Evolutionary conservation across 306 rosid genomes (phyloP), one percentile per base, ranked within the genome.

Genomic region (Inga laurina): DNA sequence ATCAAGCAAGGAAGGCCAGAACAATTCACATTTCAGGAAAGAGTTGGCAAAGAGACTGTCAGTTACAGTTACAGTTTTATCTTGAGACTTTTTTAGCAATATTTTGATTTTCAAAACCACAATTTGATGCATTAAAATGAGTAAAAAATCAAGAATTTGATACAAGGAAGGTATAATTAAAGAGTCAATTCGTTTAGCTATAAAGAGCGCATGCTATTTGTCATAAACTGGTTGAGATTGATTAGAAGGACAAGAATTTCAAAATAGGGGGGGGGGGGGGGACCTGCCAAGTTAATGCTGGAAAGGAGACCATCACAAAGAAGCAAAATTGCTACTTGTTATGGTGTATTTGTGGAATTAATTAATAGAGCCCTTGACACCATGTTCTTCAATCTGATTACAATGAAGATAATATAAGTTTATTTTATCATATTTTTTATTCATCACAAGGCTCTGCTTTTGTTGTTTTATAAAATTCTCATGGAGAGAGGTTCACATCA

Each of bases 1-100:
- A 54, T 82, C 64, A 66, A 54, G 21, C 70, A 45, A 75, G 64
- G 43, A 78, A 56, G 32, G 71, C 74, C 78, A 79, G 41, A 80
- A 66, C 52, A 61, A 18, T 61, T 78, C 27, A 48, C 59, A 72
- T 74, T 65, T 51, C 22, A 54, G 39, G 32, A 21, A 82, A 66
- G 45, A 82, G 80, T 75, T n/a, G 43, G 61, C 57, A n/a, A 54
- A 54, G 59, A n/a, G 18, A 75, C 19, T 79, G 18, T 12, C 66
- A 68, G 64, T 48, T 46, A 57, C 32, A 66, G 37, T 72, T 62
- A 52, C 22, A n/a, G n/a, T 1, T 35, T 54, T 72, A 45, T 61
- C 77, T 56, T 45, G 16, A 22, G 59, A 46, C 14, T 10, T 34
- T 57, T 66, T 19, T 39, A 72, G 74, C 48, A 76, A 75, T 32